These are phyloP conservation scores for Carpinus fangiana DNA, from an alignment of 306 rosid genomes.

Conservation along the genomic window DNA sequence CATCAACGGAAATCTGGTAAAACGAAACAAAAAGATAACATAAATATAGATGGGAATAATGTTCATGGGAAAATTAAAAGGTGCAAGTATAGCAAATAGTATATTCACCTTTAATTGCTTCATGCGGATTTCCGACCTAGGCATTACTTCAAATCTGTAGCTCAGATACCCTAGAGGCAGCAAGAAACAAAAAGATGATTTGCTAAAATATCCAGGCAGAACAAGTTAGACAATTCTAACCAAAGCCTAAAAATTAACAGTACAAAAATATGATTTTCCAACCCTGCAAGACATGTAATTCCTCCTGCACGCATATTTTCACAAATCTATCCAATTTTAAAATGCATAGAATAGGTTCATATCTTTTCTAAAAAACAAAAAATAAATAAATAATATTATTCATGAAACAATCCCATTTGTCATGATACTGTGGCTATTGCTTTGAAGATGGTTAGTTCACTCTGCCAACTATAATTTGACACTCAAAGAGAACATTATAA, in stretches of 20 bases:
- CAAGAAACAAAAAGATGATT: conserved; percentile 17
- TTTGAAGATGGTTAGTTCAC: background rate
- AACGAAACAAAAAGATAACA: conserved; percentile 32
- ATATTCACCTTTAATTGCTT: conserved; percentile 52
- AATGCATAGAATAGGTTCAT: background rate
- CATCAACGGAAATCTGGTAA: conserved; percentile 65
- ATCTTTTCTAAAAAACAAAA: background rate
- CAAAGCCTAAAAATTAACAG: conserved; percentile 24
- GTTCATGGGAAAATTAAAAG: conserved; percentile 7
- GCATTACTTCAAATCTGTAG: conserved; percentile 58
- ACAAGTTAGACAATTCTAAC: conserved; percentile 13
- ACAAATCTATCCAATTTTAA: background rate
- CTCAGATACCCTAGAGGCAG: conserved; percentile 52
- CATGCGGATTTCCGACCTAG: conserved; percentile 49
- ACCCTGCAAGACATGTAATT: background rate
- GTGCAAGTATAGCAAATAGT: conserved; percentile 14
- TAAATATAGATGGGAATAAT: conserved; percentile 11
- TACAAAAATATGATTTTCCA: background rate
- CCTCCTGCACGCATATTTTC: background rate
- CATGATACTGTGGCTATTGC: background rate
- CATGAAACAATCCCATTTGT: background rate
- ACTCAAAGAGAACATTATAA: background rate
- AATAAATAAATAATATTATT: background rate
- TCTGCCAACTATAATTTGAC: background rate
- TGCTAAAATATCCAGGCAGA: conserved; percentile 15